Conservation (phyloP, 1,284 basidiomycete genomes). For the Sanghuangporus baumii region DNA sequence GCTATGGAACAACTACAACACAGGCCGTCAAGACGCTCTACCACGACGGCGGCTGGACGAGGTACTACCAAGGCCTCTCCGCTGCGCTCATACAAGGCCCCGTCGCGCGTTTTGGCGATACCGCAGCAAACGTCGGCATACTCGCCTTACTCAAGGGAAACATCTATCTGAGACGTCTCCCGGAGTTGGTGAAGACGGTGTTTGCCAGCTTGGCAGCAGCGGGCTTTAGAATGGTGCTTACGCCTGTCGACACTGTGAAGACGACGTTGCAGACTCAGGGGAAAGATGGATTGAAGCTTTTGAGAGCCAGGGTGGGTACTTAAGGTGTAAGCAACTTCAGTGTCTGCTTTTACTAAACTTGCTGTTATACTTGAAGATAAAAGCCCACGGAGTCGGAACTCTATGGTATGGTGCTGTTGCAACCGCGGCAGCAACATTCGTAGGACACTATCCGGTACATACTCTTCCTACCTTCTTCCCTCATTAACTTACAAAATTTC, state of each 20-base stretch:
- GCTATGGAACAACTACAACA: constrained; percentile 72
- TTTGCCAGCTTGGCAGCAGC: constrained; percentile 71
- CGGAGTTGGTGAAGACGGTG: constrained; percentile 58
- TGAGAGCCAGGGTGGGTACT: constrained; percentile 55
- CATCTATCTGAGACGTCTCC: constrained; percentile 57
- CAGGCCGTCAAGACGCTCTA: constrained; percentile 64
- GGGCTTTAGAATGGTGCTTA: constrained; percentile 76
- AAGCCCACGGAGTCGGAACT: constrained; percentile 66
- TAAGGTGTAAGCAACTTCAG: background rate
- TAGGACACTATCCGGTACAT: constrained; percentile 77
- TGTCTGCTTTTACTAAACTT: background rate
- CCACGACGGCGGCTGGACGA: constrained; percentile 68
- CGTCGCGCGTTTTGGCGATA: constrained; percentile 80
- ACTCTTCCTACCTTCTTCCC: background rate
- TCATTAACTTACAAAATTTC: background rate
- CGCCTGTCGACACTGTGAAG: constrained; percentile 87
- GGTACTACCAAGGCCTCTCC: constrained; percentile 78
- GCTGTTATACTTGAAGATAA: constrained; percentile 40
- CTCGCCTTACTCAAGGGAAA: constrained; percentile 71
- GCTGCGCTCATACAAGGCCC: constrained; percentile 82
- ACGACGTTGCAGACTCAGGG: constrained; percentile 91
- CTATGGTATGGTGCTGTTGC: constrained; percentile 87
- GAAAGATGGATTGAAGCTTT: constrained; percentile 54
- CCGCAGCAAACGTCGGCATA: constrained; percentile 79
- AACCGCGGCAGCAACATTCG: constrained; percentile 86